phyloP scores from a whole-genome alignment of 129 eudicot species.

The Sambucus nigra region DNA sequence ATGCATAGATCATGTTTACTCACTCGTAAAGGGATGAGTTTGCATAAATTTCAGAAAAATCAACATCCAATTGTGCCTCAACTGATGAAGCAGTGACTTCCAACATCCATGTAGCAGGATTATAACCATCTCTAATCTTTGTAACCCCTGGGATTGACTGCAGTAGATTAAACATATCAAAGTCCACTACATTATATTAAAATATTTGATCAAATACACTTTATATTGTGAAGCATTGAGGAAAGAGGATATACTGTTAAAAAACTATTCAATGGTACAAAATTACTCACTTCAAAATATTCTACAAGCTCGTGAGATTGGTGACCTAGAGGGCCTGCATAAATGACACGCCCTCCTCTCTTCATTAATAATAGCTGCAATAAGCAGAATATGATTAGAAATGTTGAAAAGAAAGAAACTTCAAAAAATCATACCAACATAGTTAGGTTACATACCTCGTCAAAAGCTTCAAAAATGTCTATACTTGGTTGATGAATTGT shows the following conservation, averaged over 20 bases:
- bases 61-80: slow-evolving; percentile 45
- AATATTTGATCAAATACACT: too few species aligned
- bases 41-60: slow-evolving; percentile 50
- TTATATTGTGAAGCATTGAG: too few species aligned
- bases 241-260: too few species aligned
- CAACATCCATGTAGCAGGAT: slow-evolving; percentile 89
- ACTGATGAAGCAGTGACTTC: slow-evolving; percentile 47
- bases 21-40: too few species aligned
- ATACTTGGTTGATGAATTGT: slow-evolving; percentile 85
- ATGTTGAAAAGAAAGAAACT: slow-evolving; percentile 42
- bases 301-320: slow-evolving; percentile 33
- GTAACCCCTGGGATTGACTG: slow-evolving; percentile 62
- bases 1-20: too few species aligned
- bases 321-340: slow-evolving; percentile 48
- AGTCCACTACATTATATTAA: too few species aligned
- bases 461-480: slow-evolving; percentile 75
- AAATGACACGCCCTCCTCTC: slow-evolving; percentile 57
- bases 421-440: not conserved
- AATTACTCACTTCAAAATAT: slow-evolving; percentile 47
- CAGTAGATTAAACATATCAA: too few species aligned
- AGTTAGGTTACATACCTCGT: slow-evolving; percentile 59
- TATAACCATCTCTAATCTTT: slow-evolving; percentile 60
- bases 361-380: slow-evolving; percentile 57
- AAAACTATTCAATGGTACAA: too few species aligned
- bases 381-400: slow-evolving; percentile 27